Percentiles rank a stretch among this genome's conserved stretches.
Conservation (phyloP, 2,329 filamentous ascomycete species). For the Aspergillus pseudotamarii region DNA sequence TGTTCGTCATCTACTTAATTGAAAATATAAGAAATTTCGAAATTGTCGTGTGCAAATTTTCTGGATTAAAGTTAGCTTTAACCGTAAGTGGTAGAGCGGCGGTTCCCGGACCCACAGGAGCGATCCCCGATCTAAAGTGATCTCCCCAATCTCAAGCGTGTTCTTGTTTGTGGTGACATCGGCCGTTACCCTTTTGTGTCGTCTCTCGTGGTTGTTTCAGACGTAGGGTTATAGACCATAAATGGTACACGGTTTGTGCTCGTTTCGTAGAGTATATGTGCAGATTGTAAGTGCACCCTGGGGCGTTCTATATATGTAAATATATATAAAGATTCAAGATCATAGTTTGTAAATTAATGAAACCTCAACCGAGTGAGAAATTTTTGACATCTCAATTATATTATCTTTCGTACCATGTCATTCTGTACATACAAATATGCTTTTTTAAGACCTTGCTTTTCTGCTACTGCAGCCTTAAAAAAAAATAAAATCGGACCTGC, state of each 20-base stretch:
- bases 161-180: too few relatives aligned
- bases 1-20: accelerated
- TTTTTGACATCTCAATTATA: neutral
- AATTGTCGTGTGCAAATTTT: neutral
- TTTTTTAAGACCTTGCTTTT: neutral
- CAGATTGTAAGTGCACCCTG: neutral
- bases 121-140: neutral
- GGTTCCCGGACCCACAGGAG: neutral
- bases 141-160: neutral
- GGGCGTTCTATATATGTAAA: neutral
- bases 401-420: conserved; percentile 10
- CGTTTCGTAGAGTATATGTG: neutral
- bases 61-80: neutral
- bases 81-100: neutral
- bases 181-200: too few relatives aligned
- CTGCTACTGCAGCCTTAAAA: conserved; percentile 1
- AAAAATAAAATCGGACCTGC: neutral
- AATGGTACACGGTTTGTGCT: neutral
- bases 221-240: neutral
- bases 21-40: neutral
- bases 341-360: too few relatives aligned
- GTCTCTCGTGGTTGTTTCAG: neutral
- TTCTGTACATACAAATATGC: conserved; percentile 5
- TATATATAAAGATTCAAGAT: neutral
- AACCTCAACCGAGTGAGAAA: neutral